Evolutionary conservation across 2,329 filamentous ascomycete species (phyloP), one percentile per base, ranked within the genome.

Genomic region (Hortaea sp.): DNA sequence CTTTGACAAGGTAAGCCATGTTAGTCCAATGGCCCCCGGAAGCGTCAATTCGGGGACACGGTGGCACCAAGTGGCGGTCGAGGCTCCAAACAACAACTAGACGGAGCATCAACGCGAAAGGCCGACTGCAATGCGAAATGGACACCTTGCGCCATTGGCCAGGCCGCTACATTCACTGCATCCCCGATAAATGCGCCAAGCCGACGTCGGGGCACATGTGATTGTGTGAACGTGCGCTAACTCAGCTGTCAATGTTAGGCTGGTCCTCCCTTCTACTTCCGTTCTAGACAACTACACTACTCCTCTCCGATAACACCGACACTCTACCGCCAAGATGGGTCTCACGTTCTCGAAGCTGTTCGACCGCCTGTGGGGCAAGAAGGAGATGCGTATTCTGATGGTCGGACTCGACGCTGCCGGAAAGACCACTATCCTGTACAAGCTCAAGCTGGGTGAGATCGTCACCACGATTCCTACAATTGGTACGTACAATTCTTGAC

Each of bases 371-470:
- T 97, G 95, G 76, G 90, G 90, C 71, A 94, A 90, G 58, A 95
- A 95, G 77, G 90, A 97, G 75, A 95, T 97, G 88, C 85, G 90
- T 63, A 83, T 98, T 67, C 76, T 97, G 66, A 98, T 98, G 92
- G 78, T 98, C 60, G 92, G 92, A 61, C 81, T 97, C 61, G 92
- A 98, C 72, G 92, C 92, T 56, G 92, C 92, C 57, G 92, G 92
- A 76, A 98, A 98, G 78, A 98, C 92, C 41, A 95, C 92, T 47
- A 97, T 97, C 63, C 82, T 98, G 52, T 98, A 97, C 79, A 97
- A 95, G 77, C 79, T 98, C 65, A 97, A 97, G 79, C 82, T 97
- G 50, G 89, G 90, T 70, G 88, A 97, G 76, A 89, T 94, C 66
- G 89, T 97, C 62, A 97, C 92, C 52, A 97, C 92, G 44, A 97